A percentile compares a stretch with the other conserved stretches of the same genome.
These are phyloP conservation scores for Dactylellina drechsleri DNA, from an alignment of 2,329 filamentous ascomycete genomes.

Conservation along the genomic window DNA sequence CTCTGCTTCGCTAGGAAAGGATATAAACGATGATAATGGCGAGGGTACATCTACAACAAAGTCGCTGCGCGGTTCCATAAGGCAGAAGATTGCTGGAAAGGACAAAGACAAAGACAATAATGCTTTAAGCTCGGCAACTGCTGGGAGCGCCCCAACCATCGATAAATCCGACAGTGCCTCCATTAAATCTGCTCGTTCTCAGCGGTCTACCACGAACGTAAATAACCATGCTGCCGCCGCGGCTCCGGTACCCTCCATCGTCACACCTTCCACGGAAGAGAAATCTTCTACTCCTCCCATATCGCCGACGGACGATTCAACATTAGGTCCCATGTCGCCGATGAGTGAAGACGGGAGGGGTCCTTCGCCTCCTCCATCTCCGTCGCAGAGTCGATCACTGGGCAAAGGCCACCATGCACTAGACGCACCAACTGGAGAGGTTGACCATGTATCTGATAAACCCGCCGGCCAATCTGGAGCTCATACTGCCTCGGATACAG, in stretches of 20 bases:
- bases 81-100: constrained; percentile 58
- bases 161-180: constrained; percentile 55
- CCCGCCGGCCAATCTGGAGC: constrained; percentile 76
- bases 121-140: constrained; percentile 50
- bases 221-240: constrained; percentile 19
- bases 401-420: constrained; percentile 59
- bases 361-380: constrained; percentile 58
- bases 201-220: constrained; percentile 54
- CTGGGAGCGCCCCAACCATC: constrained; percentile 47
- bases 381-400: constrained; percentile 56
- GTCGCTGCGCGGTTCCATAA: constrained; percentile 57
- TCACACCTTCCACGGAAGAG: constrained; percentile 39
- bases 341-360: constrained; percentile 55
- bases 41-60: constrained; percentile 55
- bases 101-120: constrained; percentile 55
- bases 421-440: constrained; percentile 67
- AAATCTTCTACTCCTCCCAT: constrained; percentile 57
- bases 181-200: constrained; percentile 54
- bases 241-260: constrained; percentile 40
- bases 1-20: constrained; percentile 45
- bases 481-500: constrained; percentile 66
- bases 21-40: constrained; percentile 48
- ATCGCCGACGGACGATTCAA: constrained; percentile 56
- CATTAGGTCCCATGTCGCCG: constrained; percentile 50
- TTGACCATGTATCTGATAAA: constrained; percentile 91